Evolutionary conservation across 441 rosid species (phyloP).

Genomic region (Sinapis alba): DNA sequence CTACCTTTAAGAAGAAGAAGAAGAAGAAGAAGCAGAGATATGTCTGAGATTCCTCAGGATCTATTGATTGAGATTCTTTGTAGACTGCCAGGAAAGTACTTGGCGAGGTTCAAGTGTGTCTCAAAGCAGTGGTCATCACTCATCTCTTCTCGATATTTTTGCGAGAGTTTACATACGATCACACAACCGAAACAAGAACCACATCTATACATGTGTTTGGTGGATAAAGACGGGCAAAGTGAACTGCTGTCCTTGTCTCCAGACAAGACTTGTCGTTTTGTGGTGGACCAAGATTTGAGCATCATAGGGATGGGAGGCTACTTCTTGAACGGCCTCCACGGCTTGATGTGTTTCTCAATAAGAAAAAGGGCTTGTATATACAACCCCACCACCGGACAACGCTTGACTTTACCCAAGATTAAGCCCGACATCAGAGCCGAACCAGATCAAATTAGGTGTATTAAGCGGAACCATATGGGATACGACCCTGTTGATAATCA

Average conservation of each 20-base stretch:
- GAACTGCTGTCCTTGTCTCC: not conserved
- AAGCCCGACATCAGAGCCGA: not conserved
- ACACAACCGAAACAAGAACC: not conserved
- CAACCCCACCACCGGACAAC: conserved; percentile 5
- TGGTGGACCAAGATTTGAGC: conserved; percentile 23
- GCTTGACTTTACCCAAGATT: not conserved
- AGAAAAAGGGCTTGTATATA: not conserved
- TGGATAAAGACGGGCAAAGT: not conserved
- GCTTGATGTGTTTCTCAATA: conserved; percentile 5
- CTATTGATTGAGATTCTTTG: not conserved
- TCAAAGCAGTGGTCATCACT: conserved; percentile 17
- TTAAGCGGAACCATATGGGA: not conserved
- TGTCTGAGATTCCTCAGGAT: not conserved
- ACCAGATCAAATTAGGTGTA: not conserved
- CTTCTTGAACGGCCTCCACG: not conserved
- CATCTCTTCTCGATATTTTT: not conserved
- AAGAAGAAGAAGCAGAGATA: not conserved
- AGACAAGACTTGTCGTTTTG: not conserved
- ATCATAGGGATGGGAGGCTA: not conserved
- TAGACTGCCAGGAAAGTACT: conserved; percentile 1
- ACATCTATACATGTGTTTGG: conserved; percentile 4
- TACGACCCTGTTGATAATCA: not conserved
- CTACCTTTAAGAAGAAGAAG: not conserved
- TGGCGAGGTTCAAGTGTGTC: conserved; percentile 12
- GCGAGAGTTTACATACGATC: not conserved